phyloP scores from a whole-genome alignment of 2,329 filamentous ascomycete genomes.

The Colletotrichum cordylinicola region DNA sequence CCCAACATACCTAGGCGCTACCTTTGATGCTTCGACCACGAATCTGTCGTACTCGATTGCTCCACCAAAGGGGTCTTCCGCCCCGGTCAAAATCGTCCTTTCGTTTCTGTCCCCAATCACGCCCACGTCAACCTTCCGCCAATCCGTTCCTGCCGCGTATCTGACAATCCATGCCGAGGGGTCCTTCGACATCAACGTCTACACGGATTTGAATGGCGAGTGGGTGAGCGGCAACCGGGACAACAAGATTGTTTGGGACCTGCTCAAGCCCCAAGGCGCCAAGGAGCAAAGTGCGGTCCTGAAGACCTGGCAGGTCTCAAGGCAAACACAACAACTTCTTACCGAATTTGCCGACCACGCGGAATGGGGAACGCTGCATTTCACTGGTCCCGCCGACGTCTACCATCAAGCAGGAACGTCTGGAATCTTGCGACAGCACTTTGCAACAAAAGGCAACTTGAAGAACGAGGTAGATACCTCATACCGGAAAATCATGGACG shows the following conservation, averaged over 20 bases:
- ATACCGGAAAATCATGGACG: conserved; percentile 75
- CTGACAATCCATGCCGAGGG: conserved; percentile 74
- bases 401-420: conserved; percentile 76
- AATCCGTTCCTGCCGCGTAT: conserved; percentile 84
- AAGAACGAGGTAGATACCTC: conserved; percentile 69
- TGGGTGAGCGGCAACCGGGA: conserved; percentile 82
- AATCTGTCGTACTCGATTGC: conserved; percentile 53
- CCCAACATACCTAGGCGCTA: conserved; percentile 49
- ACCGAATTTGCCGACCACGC: conserved; percentile 76
- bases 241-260: conserved; percentile 73
- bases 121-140: conserved; percentile 78
- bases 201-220: conserved; percentile 74
- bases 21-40: conserved; percentile 55
- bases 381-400: conserved; percentile 72
- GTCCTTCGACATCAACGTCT: conserved; percentile 66
- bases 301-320: conserved; percentile 72
- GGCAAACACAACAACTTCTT: conserved; percentile 69
- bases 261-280: conserved; percentile 51
- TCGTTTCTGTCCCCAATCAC: conserved; percentile 79
- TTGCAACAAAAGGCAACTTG: conserved; percentile 71
- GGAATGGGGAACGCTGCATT: conserved; percentile 85
- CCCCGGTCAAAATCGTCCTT: conserved; percentile 44
- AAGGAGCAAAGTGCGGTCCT: conserved; percentile 44
- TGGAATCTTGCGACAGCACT: conserved; percentile 67
- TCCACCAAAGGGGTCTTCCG: conserved; percentile 29